Evolutionary conservation across 2,329 filamentous ascomycete species (phyloP), one percentile per base, ranked within the genome.

Genomic region (Penicillium nordicum): DNA sequence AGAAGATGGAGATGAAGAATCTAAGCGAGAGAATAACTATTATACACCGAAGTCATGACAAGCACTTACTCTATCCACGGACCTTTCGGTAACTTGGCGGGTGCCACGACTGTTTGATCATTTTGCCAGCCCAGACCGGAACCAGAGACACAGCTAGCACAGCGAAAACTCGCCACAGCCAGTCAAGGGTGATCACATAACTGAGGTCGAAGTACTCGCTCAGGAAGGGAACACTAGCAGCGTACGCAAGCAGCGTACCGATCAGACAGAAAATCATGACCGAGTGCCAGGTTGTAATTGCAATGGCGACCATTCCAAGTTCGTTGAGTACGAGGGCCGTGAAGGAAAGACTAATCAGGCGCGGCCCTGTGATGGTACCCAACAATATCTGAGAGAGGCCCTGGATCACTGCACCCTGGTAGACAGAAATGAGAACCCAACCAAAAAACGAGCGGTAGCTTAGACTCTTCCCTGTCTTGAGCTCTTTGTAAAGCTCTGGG

Each of bases 81-180:
- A 99, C 92, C 79, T 99, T 99, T 68, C 94, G 83, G 78, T 97
- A 97, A 69, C 89, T 96, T 21, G 92, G 92, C 60, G 94, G 94
- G 76, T 89, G 92, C 80, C 96, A 87, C 58, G 86, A 91, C 69
- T 91, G 82, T 67, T 89, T 82, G 63, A 97, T 88, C 58, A 95
- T 74, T 79, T 97, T 97, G 21, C 84, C 91, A 50, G 85, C 88
- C 77, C 93, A 97, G 2, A 93, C 90, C 18, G 94, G 94, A 46
- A 96, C 83, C 55, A 97, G 76, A 41, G 89, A 90, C 43, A 96
- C 86, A 8, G 89, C 87, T 40, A 82, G 83, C 52, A 97, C 92
- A 36, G 89, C 91, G 7, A 83, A 78, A 34, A 96, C 88, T 52
- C 92, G 87, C 94, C 94, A 99, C 60, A 91, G 79, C 76, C 96